Conservation (phyloP, 768 basidiomycete genomes). For the Postia placenta region DNA sequence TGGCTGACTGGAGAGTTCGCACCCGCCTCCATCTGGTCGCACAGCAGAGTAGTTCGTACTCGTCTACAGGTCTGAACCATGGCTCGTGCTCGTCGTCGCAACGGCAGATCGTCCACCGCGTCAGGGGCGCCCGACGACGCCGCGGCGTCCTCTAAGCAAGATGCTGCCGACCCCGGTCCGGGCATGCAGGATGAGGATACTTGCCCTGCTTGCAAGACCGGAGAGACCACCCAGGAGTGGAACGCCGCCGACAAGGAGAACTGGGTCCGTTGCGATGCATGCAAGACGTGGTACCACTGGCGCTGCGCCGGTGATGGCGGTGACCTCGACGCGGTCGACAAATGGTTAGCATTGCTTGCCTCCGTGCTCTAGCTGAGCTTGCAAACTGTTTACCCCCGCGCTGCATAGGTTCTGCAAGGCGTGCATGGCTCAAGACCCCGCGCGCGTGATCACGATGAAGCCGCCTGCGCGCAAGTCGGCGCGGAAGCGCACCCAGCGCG, state of each 20-base stretch:
- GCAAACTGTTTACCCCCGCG: too few species aligned
- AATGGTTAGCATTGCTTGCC: conserved; percentile 52
- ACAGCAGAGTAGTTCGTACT: background rate
- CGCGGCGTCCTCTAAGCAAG: conserved; percentile 7
- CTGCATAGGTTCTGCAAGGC: conserved; percentile 61
- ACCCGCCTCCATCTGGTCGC: background rate
- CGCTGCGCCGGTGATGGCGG: conserved; percentile 64
- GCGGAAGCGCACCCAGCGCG: conserved; percentile 65
- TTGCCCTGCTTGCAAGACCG: conserved; percentile 48
- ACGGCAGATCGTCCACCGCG: conserved; percentile 24
- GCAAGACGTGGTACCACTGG: conserved; percentile 84
- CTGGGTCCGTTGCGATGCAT: conserved; percentile 81
- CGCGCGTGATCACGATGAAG: conserved; percentile 65
- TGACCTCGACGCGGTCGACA: conserved; percentile 65
- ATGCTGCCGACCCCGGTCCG: background rate
- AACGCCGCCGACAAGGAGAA: conserved; percentile 52
- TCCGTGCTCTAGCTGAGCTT: background rate
- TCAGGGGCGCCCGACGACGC: conserved; percentile 9
- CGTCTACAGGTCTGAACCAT: conserved; percentile 20
- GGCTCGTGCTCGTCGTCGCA: conserved; percentile 40
- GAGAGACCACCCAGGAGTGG: conserved; percentile 25
- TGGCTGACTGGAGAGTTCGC: background rate
- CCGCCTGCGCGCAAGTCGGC: conserved; percentile 77
- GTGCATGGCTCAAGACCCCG: conserved; percentile 55
- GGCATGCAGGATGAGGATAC: conserved; percentile 9